Evolutionary conservation across 371 early-diverging fungal species (phyloP), one percentile per base, ranked within the genome.

Genomic region (Blakeslea trispora): DNA sequence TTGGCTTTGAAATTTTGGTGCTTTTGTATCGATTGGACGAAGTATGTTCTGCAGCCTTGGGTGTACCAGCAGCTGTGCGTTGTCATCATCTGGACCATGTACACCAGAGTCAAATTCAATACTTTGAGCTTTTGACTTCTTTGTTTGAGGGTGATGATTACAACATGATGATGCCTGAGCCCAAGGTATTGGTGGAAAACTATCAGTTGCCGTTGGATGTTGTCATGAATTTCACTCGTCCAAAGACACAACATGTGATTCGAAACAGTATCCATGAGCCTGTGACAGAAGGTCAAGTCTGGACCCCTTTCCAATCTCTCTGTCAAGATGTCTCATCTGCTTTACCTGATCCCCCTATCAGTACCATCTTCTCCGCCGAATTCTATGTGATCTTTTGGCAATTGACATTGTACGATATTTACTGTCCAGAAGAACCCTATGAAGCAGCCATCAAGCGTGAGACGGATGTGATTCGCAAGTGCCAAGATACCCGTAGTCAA

Each of bases 381-480:
- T 94, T 96, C 68, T 95, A 85, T 55, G 77, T 82, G 0, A 85
- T 87, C 0, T 96, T 96, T 59, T 96, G 95, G 96, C 87, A 89
- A 46, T 68, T 96, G 32, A 71, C 81, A 3, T 63, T 92, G 1
- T 89, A 91, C 61, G 97, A 96, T 61, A 89, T 95, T 8, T 73
- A 81, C 50, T 85, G 90, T 13, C 96, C 96, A 9, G 68, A 66
- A 23, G 69, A 64, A 0, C 82, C 86, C 56, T 96, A 96, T 74
- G 61, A 79, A 43, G 71, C 77, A 7, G 89, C 92, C 43, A 89
- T 91, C 34, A 73, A 71, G 5, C 79, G 78, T 43, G 84, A 89
- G 40, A 70, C 63, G 11, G 71, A 78, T 21, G 61, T 73, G 23
- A 64, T 78, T 22, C 66, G 69, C 3, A 72, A 71, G 46, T 77